Base-by-base conservation (phyloP, 371 early-diverging fungal species). In the Apophysomyces trapeziformis region DNA sequence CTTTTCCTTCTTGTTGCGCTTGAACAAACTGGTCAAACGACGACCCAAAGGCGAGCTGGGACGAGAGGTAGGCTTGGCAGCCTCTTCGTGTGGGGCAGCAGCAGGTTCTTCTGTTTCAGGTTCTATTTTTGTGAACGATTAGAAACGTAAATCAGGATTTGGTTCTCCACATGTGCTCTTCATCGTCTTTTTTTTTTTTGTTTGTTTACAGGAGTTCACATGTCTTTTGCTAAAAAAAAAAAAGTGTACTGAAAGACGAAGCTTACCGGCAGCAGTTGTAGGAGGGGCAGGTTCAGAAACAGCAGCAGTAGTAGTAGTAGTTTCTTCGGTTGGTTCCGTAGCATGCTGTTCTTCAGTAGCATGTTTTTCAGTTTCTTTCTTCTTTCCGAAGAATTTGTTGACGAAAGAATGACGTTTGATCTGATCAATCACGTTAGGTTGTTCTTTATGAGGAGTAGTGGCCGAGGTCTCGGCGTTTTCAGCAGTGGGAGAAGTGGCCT, bases 321-420 rank as follows among this genome's bases (percentile, higher is more conserved):
- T 43, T 26, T 63, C 60, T 36, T 36, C 66, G 26, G 63, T n/a
- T 26, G 64, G 50, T 38, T 61, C 68, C 12, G 64, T 38, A 26
- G 54, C 47, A 8, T 36, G 26, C 36, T 76, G 65, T 26, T 62
- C 62, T 26, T 65, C 60, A 45, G 68, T 58, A 43, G 65, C 46
- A 56, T 26, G 60, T 47, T 61, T 61, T 36, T 63, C 61, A 12
- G 47, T 59, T 32, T 74, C 70, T 65, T 76, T 68, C 71, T 77
- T 74, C 46, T 77, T 74, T 14, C 73, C 70, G 60, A 80, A 80
- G 60, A 73, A 71, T 57, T 77, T 77, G 54, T 64, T 68, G 56
- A 68, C 71, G 57, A 79, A 66, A 21, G 80, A 74, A 39, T 70
- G 62, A 57, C 73, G 73, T 62, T 80, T 80, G 56, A 80, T 61